Base-by-base conservation (phyloP, 306 rosid genomes). In the Corylus avellana region DNA sequence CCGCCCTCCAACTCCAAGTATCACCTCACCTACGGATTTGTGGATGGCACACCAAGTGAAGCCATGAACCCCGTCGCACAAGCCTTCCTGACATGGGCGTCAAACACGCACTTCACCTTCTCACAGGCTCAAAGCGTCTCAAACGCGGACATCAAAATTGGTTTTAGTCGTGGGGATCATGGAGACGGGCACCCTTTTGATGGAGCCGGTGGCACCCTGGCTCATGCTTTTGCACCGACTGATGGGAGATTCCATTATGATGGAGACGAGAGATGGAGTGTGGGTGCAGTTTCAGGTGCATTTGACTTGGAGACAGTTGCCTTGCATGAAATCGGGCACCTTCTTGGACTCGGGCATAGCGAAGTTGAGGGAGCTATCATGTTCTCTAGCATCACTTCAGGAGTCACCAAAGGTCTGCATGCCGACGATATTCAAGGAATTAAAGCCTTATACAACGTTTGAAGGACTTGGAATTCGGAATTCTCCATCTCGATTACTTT, bases 281-380 rank as follows among this genome's bases (percentile, higher is more conserved):
- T 67, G 5, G 50, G 72, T 8, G 72, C 51, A 2, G 4, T 0
- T 2, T 14, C 51, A 7, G 8, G 7, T 67, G 48, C 72, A 67
- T 67, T 16, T 9, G 72, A 67, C 72, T 67, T 37, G 50, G 27
- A 67, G 72, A 67, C 50, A 3, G 3, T 67, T 67, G 72, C 72
- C 1, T 67, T 67, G 50, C 72, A 67, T 39, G 50, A 67, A 39
- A 67, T 67, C 18, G 72, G 72, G 50, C 72, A 67, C 72, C 72
- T 67, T 39, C 50, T 67, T 39, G 50, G 72, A 9, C 25, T 67
- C 3, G 46, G 20, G 8, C 20, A 63, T 13, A 63, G 47, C 20
- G 18, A 13, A 63, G n/a, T 63, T 32, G 4, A 63, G 8, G 70
- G 20, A 8, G 70, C 70, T 2, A 32, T 63, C 22, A 63, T 63